Evolutionary conservation across 1,284 basidiomycete genomes (phyloP), one percentile per base, ranked within the genome.

Genomic region (Amylostereum areolatum): DNA sequence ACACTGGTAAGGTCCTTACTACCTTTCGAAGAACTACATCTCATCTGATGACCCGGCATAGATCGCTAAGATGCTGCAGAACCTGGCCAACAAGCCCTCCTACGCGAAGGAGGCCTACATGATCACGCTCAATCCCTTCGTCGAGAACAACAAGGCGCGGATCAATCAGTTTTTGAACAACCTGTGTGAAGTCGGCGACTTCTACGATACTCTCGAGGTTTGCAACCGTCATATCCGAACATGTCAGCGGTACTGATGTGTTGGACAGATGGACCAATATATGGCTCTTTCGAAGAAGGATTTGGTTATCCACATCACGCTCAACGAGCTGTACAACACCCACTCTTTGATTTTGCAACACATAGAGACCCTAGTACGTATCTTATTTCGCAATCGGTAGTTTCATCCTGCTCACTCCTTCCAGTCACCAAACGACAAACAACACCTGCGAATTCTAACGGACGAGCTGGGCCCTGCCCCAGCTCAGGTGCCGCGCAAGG

Each of bases 51-150:
- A 29, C n/a, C 41, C 30, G 1, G 7, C 18, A 28, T 54, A 95
- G 92, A 97, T 99, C 60, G 97, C 97, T 51, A 99, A 99, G 75
- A 97, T 99, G 95, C 75, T 99, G 48, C 97, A 99, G 70, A 98
- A 99, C 67, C 77, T 99, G 46, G 97, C 97, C 29, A 99, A 99
- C 73, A 98, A 99, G 70, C 96, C 97, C 0, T 94, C 89, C 2
- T 98, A 98, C 62, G 83, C 94, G 25, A 99, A 99, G 66, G 97
- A 99, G 67, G 87, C 86, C 28, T 98, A 98, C 71, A 99, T 99
- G 97, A 92, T 94, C 70, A 92, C 90, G 10, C 78, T 99, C 50
- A 97, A 98, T 65, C 94, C 96, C 1, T 99, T 99, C 65, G 94
- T 99, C 39, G 97, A 99, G 72, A 92, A 89, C 68, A 98, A 99